Conservation (phyloP, 2,329 filamentous ascomycete species). For the Boeremia lycopersici region DNA sequence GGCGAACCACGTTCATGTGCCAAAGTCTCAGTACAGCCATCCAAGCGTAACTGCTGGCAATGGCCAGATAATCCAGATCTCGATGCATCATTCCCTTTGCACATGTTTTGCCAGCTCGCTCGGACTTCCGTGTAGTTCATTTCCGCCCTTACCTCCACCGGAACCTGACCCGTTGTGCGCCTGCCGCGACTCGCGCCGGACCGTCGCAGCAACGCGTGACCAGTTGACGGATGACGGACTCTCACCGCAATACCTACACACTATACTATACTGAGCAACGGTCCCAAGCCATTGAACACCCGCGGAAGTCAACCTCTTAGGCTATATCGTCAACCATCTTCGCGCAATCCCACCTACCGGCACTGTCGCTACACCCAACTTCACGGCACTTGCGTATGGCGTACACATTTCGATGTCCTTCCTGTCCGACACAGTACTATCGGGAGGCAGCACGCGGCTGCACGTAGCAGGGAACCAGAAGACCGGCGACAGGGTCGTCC, state of each 20-base stretch:
- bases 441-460: conserved; percentile 38
- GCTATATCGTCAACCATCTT: conserved; percentile 5
- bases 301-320: not conserved
- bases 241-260: conserved; percentile 20
- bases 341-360: conserved; percentile 7
- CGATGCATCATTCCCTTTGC: conserved; percentile 6
- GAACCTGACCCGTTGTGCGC: conserved; percentile 18
- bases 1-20: conserved; percentile 15
- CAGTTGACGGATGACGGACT: conserved; percentile 19
- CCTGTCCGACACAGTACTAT: conserved; percentile 43
- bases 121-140: not conserved
- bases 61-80: not conserved
- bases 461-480: conserved; percentile 26
- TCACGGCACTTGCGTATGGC: conserved; percentile 41
- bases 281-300: conserved; percentile 6
- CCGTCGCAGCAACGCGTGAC: conserved; percentile 26
- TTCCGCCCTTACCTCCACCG: conserved; percentile 3
- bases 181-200: conserved; percentile 29
- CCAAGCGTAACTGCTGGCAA: conserved; percentile 6
- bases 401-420: conserved; percentile 43
- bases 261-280: conserved; percentile 9
- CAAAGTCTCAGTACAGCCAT: conserved; percentile 3
- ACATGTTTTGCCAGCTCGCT: conserved; percentile 8
- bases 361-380: conserved; percentile 22
- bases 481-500: conserved; percentile 17